Evolutionary conservation across 1,284 basidiomycete species (phyloP), one percentile per base, ranked within the genome.

Genomic region (Cutaneotrichosporon mucoides): DNA sequence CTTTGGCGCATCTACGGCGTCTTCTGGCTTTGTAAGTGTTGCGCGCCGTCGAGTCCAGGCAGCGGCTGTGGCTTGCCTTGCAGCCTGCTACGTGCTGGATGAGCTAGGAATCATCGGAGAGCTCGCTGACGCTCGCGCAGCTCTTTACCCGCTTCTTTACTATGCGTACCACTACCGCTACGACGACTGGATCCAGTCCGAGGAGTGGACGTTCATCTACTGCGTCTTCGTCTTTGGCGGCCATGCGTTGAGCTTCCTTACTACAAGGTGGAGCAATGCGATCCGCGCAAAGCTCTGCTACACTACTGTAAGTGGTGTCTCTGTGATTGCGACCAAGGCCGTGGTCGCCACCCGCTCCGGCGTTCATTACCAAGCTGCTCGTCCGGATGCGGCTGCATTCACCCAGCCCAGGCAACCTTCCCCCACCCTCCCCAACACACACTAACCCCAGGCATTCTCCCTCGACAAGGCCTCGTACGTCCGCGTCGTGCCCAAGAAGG

Each of bases 141-240:
- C 84, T 1, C 81, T 95, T 61, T 99, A 98, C 73, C 93, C 93
- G 0, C 75, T 94, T 36, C 85, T 93, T 53, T 91, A 90, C 47
- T 96, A 94, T 76, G 88, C 94, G 33, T 98, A 96, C 82, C 90
- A 88, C 70, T 65, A 77, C 60, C 66, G 85, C 73, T 98, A 98
- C 76, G 90, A 96, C 70, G 83, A 92, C 71, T 93, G 90, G 87
- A 79, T 95, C 57, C 84, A 87, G 73, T 93, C 90, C 66, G 94
- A 96, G 76, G 90, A 94, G 75, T 95, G 90, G 90, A 94, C 95
- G 0, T 99, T 99, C 73, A 83, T 99, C 50, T 90, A 88, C 53
- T 93, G 89, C 66, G 88, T 95, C 15, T 80, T 86, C 10, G 84
- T 99, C 9, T 88, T 90, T 41, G 87, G 86, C 11, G 85, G 88